Percentiles rank a stretch among this genome's conserved stretches.
Conservation (phyloP, 345 rosid species). For the Linum tenue region DNA sequence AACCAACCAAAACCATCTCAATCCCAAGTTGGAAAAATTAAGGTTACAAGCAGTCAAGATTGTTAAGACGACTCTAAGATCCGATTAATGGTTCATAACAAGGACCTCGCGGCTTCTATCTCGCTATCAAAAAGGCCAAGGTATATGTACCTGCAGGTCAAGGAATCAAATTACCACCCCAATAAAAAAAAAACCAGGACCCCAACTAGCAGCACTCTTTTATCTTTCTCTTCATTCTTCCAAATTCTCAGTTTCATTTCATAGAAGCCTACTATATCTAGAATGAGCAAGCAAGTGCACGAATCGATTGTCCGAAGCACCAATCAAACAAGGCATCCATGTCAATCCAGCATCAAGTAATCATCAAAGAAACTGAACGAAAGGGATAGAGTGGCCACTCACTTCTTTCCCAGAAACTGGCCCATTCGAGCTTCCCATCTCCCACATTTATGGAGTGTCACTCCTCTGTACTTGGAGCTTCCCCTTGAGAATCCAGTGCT, state of each 20-base stretch:
- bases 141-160: slow-evolving; percentile 72
- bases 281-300: background rate
- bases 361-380: background rate
- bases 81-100: slow-evolving; percentile 7
- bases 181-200: slow-evolving; percentile 15
- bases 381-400: slow-evolving; percentile 9
- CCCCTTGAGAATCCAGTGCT: slow-evolving; percentile 71
- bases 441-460: slow-evolving; percentile 68
- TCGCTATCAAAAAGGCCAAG: slow-evolving; percentile 90
- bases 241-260: slow-evolving; percentile 3
- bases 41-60: slow-evolving; percentile 1
- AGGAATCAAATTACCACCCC: slow-evolving; percentile 18
- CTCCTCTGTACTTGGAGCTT: slow-evolving; percentile 64
- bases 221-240: slow-evolving; percentile 7
- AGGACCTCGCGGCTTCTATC: slow-evolving; percentile 92
- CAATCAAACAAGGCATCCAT: background rate
- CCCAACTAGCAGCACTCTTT: background rate
- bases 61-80: slow-evolving; percentile 1
- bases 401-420: slow-evolving; percentile 76
- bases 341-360: background rate
- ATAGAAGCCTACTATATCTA: background rate
- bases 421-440: slow-evolving; percentile 84
- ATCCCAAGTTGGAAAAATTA: background rate
- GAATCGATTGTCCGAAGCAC: background rate
- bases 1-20: slow-evolving; percentile 5